phyloP scores from a whole-genome alignment of 108 stramenopile genomes.

The Cyclotella cryptica region DNA sequence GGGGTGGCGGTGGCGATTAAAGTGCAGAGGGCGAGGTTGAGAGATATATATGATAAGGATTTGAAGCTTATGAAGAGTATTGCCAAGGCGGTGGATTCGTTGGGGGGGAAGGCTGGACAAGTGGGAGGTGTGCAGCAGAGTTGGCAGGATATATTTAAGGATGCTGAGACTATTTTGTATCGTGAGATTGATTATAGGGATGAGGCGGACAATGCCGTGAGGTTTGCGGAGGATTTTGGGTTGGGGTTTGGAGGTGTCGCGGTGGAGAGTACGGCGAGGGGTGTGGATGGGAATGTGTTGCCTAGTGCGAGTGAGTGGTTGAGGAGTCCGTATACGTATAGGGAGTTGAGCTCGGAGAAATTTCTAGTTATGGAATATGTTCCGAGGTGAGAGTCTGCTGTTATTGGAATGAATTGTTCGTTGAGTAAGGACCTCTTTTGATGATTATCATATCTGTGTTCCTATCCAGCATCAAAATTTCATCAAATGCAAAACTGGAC shows the following conservation, averaged over 20 bases:
- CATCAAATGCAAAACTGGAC: conserved; percentile 64
- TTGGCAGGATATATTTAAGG: conserved; percentile 85
- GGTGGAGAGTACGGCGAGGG: conserved; percentile 53
- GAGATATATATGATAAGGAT: conserved; percentile 92
- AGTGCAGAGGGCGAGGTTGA: conserved; percentile 84
- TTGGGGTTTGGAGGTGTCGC: conserved; percentile 73
- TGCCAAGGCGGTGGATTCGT: conserved; percentile 69
- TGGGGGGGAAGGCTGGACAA: conserved; percentile 65
- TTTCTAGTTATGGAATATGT: conserved; percentile 88
- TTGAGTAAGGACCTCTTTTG: not conserved
- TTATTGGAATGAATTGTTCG: not conserved
- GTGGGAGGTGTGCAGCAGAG: conserved; percentile 84
- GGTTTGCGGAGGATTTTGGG: conserved; percentile 90
- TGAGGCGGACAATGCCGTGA: conserved; percentile 88
- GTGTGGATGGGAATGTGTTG: conserved; percentile 67
- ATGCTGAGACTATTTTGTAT: conserved; percentile 92
- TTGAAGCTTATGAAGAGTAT: conserved; percentile 84
- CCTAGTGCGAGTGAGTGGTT: conserved; percentile 86
- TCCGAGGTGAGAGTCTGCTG: conserved; percentile 44
- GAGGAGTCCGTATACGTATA: conserved; percentile 72
- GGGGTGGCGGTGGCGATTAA: conserved; percentile 88
- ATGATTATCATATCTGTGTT: not conserved
- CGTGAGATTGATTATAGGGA: conserved; percentile 96
- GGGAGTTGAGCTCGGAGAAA: conserved; percentile 70
- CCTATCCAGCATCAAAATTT: conserved; percentile 73